Conservation (phyloP, 805 yeast genomes). For the Maudiozyma pseudohumilis region DNA sequence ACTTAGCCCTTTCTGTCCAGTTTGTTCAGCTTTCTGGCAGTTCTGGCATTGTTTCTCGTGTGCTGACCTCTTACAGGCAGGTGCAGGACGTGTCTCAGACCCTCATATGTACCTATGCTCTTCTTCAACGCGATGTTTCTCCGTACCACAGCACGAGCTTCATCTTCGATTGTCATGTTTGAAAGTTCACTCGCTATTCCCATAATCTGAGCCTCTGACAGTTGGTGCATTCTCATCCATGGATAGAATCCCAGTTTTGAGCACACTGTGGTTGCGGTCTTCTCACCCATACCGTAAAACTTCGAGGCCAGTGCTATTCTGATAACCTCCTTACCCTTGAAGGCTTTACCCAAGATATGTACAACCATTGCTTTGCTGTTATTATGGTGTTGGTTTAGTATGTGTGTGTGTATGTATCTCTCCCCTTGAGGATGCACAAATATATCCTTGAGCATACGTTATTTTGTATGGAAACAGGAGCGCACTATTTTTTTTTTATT, state of each 20-base stretch:
- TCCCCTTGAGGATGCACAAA: too few relatives aligned
- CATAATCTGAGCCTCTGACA: slow-evolving; percentile 79
- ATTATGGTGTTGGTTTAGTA: too few relatives aligned
- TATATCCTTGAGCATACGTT: neutral
- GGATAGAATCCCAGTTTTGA: slow-evolving; percentile 89
- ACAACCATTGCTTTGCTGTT: too few relatives aligned
- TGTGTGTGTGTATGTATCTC: too few relatives aligned
- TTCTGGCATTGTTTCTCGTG: slow-evolving; percentile 82
- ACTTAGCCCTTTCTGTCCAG: slow-evolving; percentile 50
- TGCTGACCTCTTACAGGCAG: slow-evolving; percentile 81
- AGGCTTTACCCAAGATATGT: slow-evolving; percentile 42
- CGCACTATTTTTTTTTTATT: too few relatives aligned
- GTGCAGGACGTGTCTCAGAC: slow-evolving; percentile 81
- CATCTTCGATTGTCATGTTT: slow-evolving; percentile 73
- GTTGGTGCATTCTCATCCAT: slow-evolving; percentile 86
- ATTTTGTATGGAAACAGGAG: neutral
- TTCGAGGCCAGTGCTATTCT: slow-evolving; percentile 62
- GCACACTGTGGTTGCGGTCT: slow-evolving; percentile 65
- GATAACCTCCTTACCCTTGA: slow-evolving; percentile 33
- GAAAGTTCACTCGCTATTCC: slow-evolving; percentile 81
- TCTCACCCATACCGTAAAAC: slow-evolving; percentile 79
- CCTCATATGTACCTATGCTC: slow-evolving; percentile 74
- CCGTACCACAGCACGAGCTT: slow-evolving; percentile 60
- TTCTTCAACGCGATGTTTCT: slow-evolving; percentile 73
- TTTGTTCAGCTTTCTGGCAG: slow-evolving; percentile 79